phyloP scores from a whole-genome alignment of 352 stramenopile genomes.

The Globisporangium nunn region DNA sequence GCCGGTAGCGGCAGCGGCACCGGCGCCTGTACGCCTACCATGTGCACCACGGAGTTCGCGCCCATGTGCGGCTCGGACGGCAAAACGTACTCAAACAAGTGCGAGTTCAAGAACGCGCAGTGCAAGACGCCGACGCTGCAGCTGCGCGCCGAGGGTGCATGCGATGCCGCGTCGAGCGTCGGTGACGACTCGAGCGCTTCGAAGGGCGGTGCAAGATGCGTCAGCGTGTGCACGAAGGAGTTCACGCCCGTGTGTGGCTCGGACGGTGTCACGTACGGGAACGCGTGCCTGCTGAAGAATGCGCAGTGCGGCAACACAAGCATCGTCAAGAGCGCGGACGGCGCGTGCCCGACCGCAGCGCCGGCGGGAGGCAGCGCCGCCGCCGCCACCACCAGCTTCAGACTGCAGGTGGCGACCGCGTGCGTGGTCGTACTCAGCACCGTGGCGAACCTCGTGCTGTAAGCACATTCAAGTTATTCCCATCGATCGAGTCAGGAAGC shows the following conservation, averaged over 20 bases:
- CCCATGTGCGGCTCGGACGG: conserved; percentile 25
- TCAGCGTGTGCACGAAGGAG: conserved; percentile 4
- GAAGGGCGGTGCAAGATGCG: background rate
- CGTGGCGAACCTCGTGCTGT: background rate
- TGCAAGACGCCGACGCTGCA: conserved; percentile 5
- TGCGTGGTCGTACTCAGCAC: background rate
- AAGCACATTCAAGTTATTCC: background rate
- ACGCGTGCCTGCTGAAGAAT: conserved; percentile 1
- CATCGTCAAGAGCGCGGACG: background rate
- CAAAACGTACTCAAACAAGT: conserved; percentile 21
- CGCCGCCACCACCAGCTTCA: background rate
- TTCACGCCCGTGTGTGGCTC: conserved; percentile 2
- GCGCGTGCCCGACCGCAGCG: background rate
- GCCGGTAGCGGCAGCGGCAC: background rate
- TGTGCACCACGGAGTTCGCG: conserved; percentile 2
- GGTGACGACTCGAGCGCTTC: background rate
- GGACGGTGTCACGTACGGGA: conserved; percentile 6
- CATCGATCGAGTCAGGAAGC: too few species aligned
- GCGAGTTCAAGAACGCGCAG: conserved; percentile 3
- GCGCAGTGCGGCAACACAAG: conserved; percentile 4
- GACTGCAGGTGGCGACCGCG: background rate
- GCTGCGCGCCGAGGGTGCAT: background rate
- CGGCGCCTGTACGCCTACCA: background rate
- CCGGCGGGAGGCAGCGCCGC: background rate
- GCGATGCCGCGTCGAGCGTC: conserved; percentile 1